Base-by-base conservation (phyloP, 1,284 basidiomycete species). In the Irpex sp. region DNA sequence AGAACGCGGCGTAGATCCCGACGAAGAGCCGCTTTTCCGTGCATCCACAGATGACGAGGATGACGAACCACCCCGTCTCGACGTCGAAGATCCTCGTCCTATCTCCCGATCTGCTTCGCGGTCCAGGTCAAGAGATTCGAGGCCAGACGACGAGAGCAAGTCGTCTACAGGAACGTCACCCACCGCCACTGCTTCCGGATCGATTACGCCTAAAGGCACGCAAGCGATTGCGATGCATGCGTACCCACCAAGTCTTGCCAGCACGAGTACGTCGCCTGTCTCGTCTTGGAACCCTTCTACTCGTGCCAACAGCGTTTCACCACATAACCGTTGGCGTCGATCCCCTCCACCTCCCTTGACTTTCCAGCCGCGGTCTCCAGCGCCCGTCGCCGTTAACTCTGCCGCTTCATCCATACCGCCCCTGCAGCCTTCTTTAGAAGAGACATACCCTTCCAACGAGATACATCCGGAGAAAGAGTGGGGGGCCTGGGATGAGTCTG, bases 221-320 rank as follows among this genome's bases (percentile, higher is more conserved):
- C 16, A 58, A n/a, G 35, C 53, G 37, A 48, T 72, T 14, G 77
- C 75, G 3, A 66, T 71, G 7, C 86, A 90, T 63, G 80, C 85
- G 42, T 88, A 88, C 67, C 87, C 87, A 37, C 86, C 87, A 12
- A 80, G 77, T 66, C 73, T 79, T 37, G 71, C 76, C 5, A 68
- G 77, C 61, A 67, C 75, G 1, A 79, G 78, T 64, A 66, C 73
- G 2, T 72, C 77, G 12, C 69, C 75, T 10, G 59, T 60, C 14
- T 72, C 74, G 60, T 70, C 74, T 23, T 61, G 60, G 51, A 58
- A 57, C 28, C 56, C 71, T 47, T 60, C 61, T 14, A 69, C 72
- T 14, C 67, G 69, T 9, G 56, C 64, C 16, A 70, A 63, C 47
- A 71, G 71, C 60, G 57, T 51, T 16, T 72, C 74, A 6, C 64